phyloP scores from a whole-genome alignment of 257 asterid genomes.

The Solanum appendiculatum region DNA sequence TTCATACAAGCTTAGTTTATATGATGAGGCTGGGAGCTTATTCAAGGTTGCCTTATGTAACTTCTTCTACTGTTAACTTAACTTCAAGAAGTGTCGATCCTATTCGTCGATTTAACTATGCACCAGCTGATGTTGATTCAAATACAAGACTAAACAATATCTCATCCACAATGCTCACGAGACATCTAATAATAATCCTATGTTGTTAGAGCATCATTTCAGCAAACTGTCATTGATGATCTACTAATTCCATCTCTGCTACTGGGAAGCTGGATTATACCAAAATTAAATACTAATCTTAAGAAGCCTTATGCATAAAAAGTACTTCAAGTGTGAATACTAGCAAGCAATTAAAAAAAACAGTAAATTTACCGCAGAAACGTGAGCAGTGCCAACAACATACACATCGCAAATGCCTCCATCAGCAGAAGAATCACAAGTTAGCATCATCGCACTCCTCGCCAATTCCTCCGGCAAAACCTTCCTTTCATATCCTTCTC shows the following conservation, averaged over 20 bases:
- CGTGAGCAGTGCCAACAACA: conserved; percentile 90
- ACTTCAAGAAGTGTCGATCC: background rate
- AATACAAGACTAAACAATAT: background rate
- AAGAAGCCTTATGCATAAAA: background rate
- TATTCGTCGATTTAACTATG: background rate
- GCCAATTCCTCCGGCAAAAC: conserved; percentile 62
- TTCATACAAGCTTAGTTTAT: background rate
- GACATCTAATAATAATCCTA: background rate
- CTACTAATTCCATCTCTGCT: background rate
- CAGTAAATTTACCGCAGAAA: conserved; percentile 45
- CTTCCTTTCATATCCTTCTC: conserved; percentile 29
- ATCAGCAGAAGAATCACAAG: conserved; percentile 58
- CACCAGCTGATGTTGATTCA: background rate
- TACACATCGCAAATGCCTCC: conserved; percentile 81
- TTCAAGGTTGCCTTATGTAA: too few species aligned
- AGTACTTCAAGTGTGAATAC: background rate
- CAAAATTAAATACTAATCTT: background rate
- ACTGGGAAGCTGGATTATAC: background rate
- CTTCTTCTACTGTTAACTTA: background rate
- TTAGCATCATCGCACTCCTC: conserved; percentile 45
- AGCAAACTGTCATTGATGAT: background rate
- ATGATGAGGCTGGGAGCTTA: background rate
- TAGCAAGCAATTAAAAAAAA: background rate
- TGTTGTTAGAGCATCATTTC: background rate
- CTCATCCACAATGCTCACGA: background rate